Percentiles rank a stretch among this genome's conserved stretches.
Conservation (phyloP, 2,329 filamentous ascomycete species). For the Colletotrichum lindemuthianum region DNA sequence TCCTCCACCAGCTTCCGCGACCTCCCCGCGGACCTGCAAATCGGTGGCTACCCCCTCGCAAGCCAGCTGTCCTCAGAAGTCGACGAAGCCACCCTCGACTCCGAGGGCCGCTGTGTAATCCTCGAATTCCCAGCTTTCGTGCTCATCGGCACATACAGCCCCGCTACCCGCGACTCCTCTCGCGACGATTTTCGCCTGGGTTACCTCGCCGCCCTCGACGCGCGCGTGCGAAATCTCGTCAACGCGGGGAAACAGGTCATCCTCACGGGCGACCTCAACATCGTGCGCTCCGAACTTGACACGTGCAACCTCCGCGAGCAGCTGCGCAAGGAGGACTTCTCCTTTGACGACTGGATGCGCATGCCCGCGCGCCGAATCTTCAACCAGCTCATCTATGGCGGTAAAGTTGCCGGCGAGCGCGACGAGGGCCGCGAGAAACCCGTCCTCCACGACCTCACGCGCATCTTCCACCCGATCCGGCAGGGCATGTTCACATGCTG, state of each 20-base stretch:
- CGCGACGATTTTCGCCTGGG: slow-evolving; percentile 83
- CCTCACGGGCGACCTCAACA: slow-evolving; percentile 89
- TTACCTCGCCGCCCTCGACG: slow-evolving; percentile 84
- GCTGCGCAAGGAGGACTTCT: slow-evolving; percentile 75
- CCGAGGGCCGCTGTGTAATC: slow-evolving; percentile 90
- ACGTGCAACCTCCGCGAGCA: slow-evolving; percentile 78
- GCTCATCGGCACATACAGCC: slow-evolving; percentile 90
- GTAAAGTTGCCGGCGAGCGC: slow-evolving; percentile 71
- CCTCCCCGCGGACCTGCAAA: slow-evolving; percentile 76
- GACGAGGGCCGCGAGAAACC: slow-evolving; percentile 77
- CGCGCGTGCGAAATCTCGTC: slow-evolving; percentile 84
- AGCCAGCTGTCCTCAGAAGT: slow-evolving; percentile 72
- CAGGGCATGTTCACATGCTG: slow-evolving; percentile 96
- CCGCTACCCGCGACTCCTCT: slow-evolving; percentile 86
- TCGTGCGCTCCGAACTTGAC: slow-evolving; percentile 75
- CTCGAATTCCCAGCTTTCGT: slow-evolving; percentile 97
- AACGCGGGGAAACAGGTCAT: slow-evolving; percentile 85
- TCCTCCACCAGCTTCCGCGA: slow-evolving; percentile 78
- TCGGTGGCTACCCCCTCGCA: slow-evolving; percentile 85
- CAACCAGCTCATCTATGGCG: slow-evolving; percentile 84
- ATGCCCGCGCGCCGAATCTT: slow-evolving; percentile 79
- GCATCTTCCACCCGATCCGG: slow-evolving; percentile 81
- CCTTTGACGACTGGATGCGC: slow-evolving; percentile 77
- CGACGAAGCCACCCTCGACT: slow-evolving; percentile 81
- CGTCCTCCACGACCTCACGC: slow-evolving; percentile 84